Base-by-base conservation (phyloP, 2,329 filamentous ascomycete genomes). In the Colletotrichum godetiae region DNA sequence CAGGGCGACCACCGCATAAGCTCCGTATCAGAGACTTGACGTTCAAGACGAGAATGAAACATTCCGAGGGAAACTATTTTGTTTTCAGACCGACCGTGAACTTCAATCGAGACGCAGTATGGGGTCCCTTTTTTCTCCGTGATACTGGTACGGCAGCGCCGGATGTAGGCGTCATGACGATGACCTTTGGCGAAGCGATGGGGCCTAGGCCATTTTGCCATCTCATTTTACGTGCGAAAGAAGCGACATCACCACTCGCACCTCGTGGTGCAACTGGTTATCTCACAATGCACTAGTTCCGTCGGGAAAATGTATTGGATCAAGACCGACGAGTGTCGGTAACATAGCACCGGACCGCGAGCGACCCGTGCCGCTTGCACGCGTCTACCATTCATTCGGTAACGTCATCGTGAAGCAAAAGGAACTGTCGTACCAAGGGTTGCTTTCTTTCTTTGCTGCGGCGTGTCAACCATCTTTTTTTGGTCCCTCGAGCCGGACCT, bases 151-250 rank as follows among this genome's bases (percentile, higher is more conserved):
- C 60, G 60, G 27, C 61, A 66, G 68, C 68, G 61, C 61, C 42
- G 49, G 61, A 27, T 62, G 67, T 55, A 73, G 56, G 31, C 42
- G 37, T 52, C 60, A 71, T 73, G 71, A 73, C 71, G 60, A 70
- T 65, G 56, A 61, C 71, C 65, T 73, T 71, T 6, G 24, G 33
- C 31, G 33, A 61, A 65, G 67, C 60, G 33, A 61, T n/a, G 60
- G 61, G 55, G 29, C 31, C 13, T 42, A 31, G 24, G 55, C 61
- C n/a, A 37, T 56, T 57, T 29, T 35, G 35, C 37, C 19, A 46
- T 46, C 7, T 52, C 33, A n/a, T 22, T 49, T 71, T 73, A 61
- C 67, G 67, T 59, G 27, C 60, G 49, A 52, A 65, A 73, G 60
- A 56, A 64, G 69, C n/a, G 24, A 46, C 19, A n/a, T 19, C 7